phyloP scores from a whole-genome alignment of 2,329 filamentous ascomycete genomes.

The Beauveria rudraprayagi region DNA sequence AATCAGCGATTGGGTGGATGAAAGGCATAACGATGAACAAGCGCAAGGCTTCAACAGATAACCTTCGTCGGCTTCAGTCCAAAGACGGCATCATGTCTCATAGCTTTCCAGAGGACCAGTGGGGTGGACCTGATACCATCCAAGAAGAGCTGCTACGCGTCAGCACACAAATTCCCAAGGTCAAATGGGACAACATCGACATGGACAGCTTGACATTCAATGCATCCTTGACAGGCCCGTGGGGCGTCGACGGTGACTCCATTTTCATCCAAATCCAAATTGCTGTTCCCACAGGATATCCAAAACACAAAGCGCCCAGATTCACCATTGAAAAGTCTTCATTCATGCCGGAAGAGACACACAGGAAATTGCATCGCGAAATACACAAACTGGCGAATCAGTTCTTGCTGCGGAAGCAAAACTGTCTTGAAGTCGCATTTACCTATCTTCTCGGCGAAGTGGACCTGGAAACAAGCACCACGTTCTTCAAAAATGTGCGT shows the following conservation, averaged over 20 bases:
- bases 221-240: conserved; percentile 57
- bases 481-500: conserved; percentile 55
- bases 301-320: conserved; percentile 47
- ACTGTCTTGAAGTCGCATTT: conserved; percentile 54
- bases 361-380: conserved; percentile 44
- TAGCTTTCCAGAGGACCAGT: conserved; percentile 45
- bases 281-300: conserved; percentile 51
- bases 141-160: conserved; percentile 59
- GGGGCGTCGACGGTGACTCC: conserved; percentile 47
- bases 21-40: conserved; percentile 59
- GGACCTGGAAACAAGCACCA: conserved; percentile 51
- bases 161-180: conserved; percentile 53
- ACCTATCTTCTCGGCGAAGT: conserved; percentile 57
- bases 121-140: conserved; percentile 53
- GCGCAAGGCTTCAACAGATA: conserved; percentile 36
- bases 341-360: conserved; percentile 49
- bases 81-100: conserved; percentile 45
- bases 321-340: conserved; percentile 55
- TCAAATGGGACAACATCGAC: conserved; percentile 56
- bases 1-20: conserved; percentile 60
- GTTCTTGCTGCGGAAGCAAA: conserved; percentile 49
- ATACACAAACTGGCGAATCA: conserved; percentile 48
- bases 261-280: conserved; percentile 58
- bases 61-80: conserved; percentile 37
- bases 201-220: conserved; percentile 52